phyloP scores from a whole-genome alignment of 2,329 filamentous ascomycete genomes.

The Pseudogymnoascus verrucosus region DNA sequence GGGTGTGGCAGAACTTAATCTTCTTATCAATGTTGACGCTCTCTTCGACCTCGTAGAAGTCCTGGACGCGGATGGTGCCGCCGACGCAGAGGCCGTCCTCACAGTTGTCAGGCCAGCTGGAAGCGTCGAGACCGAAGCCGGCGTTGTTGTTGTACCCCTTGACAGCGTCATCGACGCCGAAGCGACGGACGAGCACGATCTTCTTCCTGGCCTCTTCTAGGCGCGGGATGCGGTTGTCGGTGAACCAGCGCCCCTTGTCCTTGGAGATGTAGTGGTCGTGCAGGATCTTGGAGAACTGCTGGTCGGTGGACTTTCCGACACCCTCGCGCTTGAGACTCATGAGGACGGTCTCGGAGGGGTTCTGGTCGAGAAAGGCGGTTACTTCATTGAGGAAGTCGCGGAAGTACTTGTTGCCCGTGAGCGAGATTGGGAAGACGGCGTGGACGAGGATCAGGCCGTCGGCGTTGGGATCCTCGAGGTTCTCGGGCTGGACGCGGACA shows the following conservation, averaged over 20 bases:
- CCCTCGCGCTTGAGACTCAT: slow-evolving; percentile 90
- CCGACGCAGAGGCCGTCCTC: slow-evolving; percentile 62
- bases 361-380: slow-evolving; percentile 65
- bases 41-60: slow-evolving; percentile 84
- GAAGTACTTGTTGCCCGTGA: slow-evolving; percentile 76
- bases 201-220: slow-evolving; percentile 74
- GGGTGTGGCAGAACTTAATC: slow-evolving; percentile 62
- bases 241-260: slow-evolving; percentile 63
- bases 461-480: slow-evolving; percentile 46
- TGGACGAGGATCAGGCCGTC: slow-evolving; percentile 78
- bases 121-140: slow-evolving; percentile 53
- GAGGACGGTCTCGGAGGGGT: slow-evolving; percentile 76
- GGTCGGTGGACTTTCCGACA: slow-evolving; percentile 68
- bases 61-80: slow-evolving; percentile 77
- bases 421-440: slow-evolving; percentile 76
- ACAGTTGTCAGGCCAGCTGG: slow-evolving; percentile 81
- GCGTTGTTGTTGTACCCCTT: slow-evolving; percentile 40
- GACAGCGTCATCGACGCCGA: slow-evolving; percentile 53
- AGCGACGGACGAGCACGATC: slow-evolving; percentile 77
- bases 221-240: slow-evolving; percentile 64
- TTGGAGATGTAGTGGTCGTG: slow-evolving; percentile 60
- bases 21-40: slow-evolving; percentile 72
- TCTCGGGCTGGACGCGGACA: slow-evolving; percentile 66
- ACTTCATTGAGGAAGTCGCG: slow-evolving; percentile 62
- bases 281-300: slow-evolving; percentile 67